Evolutionary conservation across 176 grass and related monocot genomes (phyloP), one percentile per base, ranked within the genome.

Genomic region (Canna indica): DNA sequence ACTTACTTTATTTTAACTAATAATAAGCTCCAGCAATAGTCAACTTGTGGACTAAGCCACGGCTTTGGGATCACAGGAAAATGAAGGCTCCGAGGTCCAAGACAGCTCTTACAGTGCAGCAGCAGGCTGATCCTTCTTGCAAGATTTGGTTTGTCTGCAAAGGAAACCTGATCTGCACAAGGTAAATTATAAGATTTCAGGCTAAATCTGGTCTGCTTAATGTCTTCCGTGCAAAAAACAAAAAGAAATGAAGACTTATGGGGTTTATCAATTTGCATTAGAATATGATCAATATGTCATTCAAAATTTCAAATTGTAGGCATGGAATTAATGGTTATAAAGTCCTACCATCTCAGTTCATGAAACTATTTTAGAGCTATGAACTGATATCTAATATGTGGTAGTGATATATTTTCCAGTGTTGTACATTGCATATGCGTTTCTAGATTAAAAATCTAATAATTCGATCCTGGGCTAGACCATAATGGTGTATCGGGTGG

Each of bases 71-170:
- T 56, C 13, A 71, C 66, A 76, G 53, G 44, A 48, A 28, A 63
- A 76, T 66, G 68, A 75, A 71, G 73, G 66, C 36, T 59, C 58
- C 48, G 47, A 59, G 35, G 53, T 48, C 79, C n/a, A 47, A 70
- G 50, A 71, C 62, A 60, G 73, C 54, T 75, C 66, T 70, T 53
- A 30, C 44, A 9, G 54, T 64, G 57, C 14, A 22, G 39, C 52
- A 59, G 68, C 65, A 71, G 42, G 72, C 39, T 47, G 70, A 82
- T 71, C 73, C 80, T 64, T 82, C 80, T 71, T 82, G 80, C 80
- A 82, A 76, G 52, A 66, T 82, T 18, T 76, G 64, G 64, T 82
- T 82, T 76, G 41, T 82, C 12, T 70, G 57, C 54, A 64, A 76
- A 76, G 80, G 80, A 24, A 76, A 76, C 31, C 24, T 71, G 64